Evolutionary conservation across 2,329 filamentous ascomycete genomes (phyloP).

Genomic region (Nothopassalora personata): DNA sequence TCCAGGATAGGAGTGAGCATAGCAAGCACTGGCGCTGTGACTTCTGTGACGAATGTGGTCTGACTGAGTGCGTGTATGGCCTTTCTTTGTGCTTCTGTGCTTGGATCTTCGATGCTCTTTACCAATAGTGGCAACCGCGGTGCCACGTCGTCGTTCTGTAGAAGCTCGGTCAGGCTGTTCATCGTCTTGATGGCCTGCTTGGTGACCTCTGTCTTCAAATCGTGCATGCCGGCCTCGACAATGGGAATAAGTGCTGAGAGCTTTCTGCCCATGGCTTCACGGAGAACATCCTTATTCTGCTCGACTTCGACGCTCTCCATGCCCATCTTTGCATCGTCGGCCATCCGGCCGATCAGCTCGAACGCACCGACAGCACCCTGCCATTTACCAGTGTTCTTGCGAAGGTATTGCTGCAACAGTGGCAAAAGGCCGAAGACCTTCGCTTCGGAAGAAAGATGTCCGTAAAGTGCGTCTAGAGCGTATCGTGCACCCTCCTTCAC

Average conservation of each 20-base stretch:
- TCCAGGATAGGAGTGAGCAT: slow-evolving; percentile 92
- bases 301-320: slow-evolving; percentile 81
- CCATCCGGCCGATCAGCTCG: slow-evolving; percentile 83
- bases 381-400: slow-evolving; percentile 88
- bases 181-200: slow-evolving; percentile 92
- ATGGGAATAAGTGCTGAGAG: slow-evolving; percentile 84
- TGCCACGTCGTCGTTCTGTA: slow-evolving; percentile 95
- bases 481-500: slow-evolving; percentile 92
- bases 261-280: slow-evolving; percentile 83
- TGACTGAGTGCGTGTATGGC: slow-evolving; percentile 94
- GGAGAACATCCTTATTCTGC: slow-evolving; percentile 78
- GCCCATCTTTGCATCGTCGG: slow-evolving; percentile 84
- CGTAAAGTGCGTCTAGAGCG: slow-evolving; percentile 83
- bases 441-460: slow-evolving; percentile 71
- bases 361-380: slow-evolving; percentile 88
- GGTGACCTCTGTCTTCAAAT: slow-evolving; percentile 78
- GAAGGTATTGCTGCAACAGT: slow-evolving; percentile 66
- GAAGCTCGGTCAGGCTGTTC: slow-evolving; percentile 79
- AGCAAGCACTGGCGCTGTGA: slow-evolving; percentile 91
- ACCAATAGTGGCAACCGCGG: slow-evolving; percentile 87
- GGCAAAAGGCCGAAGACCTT: slow-evolving; percentile 79
- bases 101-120: slow-evolving; percentile 92
- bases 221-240: slow-evolving; percentile 91
- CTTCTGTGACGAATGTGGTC: slow-evolving; percentile 96
- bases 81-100: slow-evolving; percentile 80